Evolutionary conservation across 1,284 basidiomycete species (phyloP).

Genomic region (Microstroma glucosiphilum): DNA sequence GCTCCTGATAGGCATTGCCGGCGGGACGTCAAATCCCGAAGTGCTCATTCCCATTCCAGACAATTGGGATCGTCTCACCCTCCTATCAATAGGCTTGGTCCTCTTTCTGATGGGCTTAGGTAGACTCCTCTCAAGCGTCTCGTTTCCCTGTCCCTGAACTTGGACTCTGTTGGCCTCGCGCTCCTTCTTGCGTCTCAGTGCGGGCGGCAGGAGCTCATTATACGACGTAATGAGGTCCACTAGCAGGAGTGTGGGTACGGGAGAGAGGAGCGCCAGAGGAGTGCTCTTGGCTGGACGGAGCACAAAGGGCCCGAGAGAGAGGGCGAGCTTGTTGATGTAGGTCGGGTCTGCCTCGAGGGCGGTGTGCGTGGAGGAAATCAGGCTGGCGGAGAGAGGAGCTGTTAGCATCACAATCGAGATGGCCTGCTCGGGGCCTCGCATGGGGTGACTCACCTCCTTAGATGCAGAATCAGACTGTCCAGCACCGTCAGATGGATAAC

Average conservation of each 20-base stretch:
- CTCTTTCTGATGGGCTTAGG: constrained; percentile 74
- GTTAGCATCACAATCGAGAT: constrained; percentile 5
- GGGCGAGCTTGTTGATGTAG: constrained; percentile 75
- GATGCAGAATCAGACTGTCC: constrained; percentile 70
- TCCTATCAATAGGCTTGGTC: constrained; percentile 78
- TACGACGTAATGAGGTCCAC: constrained; percentile 78
- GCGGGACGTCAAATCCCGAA: no score
- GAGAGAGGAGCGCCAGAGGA: constrained; percentile 72
- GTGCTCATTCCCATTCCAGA: constrained; percentile 56
- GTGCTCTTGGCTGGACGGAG: constrained; percentile 75
- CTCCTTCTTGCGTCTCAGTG: constrained; percentile 73
- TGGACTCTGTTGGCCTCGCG: constrained; percentile 62
- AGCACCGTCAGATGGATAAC: constrained; percentile 75
- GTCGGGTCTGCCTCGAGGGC: constrained; percentile 62
- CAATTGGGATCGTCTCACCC: constrained; percentile 35
- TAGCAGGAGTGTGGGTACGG: constrained; percentile 63
- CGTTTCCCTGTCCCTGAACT: background rate
- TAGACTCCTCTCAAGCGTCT: constrained; percentile 43
- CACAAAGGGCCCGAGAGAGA: constrained; percentile 74
- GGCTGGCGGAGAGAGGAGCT: constrained; percentile 37
- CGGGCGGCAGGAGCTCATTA: constrained; percentile 67
- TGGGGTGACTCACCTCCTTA: constrained; percentile 60
- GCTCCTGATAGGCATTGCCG: no score
- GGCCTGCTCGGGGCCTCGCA: background rate
- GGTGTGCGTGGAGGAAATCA: constrained; percentile 62